Evolutionary conservation across 805 yeast species (phyloP), one percentile per base, ranked within the genome.

Genomic region (Pichia eremophila): DNA sequence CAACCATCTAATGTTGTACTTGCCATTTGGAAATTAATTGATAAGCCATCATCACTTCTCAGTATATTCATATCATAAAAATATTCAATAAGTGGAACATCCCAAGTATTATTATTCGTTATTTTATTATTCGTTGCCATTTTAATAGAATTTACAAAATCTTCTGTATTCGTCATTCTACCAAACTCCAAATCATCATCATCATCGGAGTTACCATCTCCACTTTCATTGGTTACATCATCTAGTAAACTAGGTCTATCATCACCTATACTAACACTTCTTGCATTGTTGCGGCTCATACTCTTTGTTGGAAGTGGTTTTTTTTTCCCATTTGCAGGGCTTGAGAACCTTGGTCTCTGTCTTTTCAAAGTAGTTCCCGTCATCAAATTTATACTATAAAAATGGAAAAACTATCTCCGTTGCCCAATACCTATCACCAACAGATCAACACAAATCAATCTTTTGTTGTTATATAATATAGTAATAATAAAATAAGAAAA

Each of bases 1-100:
- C 78, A 75, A 4, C 79, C 78, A 50, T 74, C 78, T n/a, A 75
- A 57, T 0, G 80, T 73, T 4, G 79, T 75, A n/a, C 65, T 57
- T 27, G 68, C 68, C 59, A 47, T 65, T 55, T 56, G 69, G 57
- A 75, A 75, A 58, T 74, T 73, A 54, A 75, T 75, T 39, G 65
- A 68, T 14, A 63, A 64, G 9, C 73, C 74, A 51, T 73, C 78
- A 27, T 45, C 36, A n/a, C 54, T 39, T 50, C 67, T 63, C 37
- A 75, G 64, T 31, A 71, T 68, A 42, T 69, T 70, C 63, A 75
- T 63, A 53, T 75, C 78, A 55, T 72, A 71, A 57, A 75, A 75
- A 57, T 75, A 75, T 54, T 74, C 79, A 49, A 75, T 75, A 51
- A 75, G 61, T 0, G 71, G 73, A 51, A 71, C 69, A 44, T 70